Percentiles rank a stretch among this genome's conserved stretches.
These are phyloP conservation scores for Globisporangium rhizosaccharum DNA, from an alignment of 352 stramenopile genomes.

Conservation along the genomic window DNA sequence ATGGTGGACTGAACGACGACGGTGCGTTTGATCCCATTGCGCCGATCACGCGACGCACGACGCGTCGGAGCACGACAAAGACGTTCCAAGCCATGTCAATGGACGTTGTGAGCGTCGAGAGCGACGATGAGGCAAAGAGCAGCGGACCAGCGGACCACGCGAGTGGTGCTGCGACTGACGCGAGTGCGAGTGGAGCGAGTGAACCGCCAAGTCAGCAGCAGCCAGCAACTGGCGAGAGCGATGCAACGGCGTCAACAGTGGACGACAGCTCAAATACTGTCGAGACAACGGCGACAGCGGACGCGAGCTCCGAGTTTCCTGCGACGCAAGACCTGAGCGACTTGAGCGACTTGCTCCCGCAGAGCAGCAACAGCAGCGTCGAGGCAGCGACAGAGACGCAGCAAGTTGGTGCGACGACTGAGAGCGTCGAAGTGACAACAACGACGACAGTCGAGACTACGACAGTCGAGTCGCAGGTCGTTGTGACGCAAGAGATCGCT, in stretches of 20 bases:
- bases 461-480: neutral
- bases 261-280: neutral
- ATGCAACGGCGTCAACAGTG: neutral
- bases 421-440: neutral
- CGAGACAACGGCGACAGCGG: neutral
- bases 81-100: constrained; percentile 18
- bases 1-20: constrained; percentile 17
- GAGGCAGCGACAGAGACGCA: neutral
- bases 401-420: neutral
- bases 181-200: neutral
- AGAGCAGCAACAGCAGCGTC: neutral
- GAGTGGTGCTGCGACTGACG: neutral
- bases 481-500: neutral
- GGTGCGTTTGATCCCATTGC: constrained; percentile 4
- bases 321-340: constrained; percentile 7
- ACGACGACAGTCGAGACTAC: neutral
- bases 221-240: too few relatives aligned
- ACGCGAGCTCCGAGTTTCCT: neutral
- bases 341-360: constrained; percentile 9
- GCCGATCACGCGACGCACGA: constrained; percentile 20
- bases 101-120: constrained; percentile 16
- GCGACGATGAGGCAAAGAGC: constrained; percentile 23
- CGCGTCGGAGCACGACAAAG: constrained; percentile 26
- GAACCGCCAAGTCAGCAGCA: neutral
- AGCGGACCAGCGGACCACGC: neutral